Base-by-base conservation (phyloP, 805 yeast genomes). In the Metschnikowia borealis region DNA sequence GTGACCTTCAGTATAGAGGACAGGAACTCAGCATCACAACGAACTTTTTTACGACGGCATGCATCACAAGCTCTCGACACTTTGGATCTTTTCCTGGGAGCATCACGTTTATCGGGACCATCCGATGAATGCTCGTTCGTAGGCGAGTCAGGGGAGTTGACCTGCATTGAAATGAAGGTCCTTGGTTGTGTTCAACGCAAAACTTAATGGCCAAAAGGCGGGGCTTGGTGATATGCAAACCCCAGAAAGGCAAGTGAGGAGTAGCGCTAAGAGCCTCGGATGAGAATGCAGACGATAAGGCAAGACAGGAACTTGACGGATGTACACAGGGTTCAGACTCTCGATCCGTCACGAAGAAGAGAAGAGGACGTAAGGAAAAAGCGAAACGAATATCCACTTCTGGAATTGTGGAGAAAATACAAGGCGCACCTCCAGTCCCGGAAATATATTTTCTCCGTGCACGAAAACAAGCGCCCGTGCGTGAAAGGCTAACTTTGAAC, bases 61-160 rank as follows among this genome's bases (percentile, higher is more conserved):
- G 84, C 83, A 63, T 87, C 95, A 63, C 95, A 87, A 1, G 92
- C 94, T 47, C 95, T 66, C 1, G 90, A 84, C 0, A 86, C 89
- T 62, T 87, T 87, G 7, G 85, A 76, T 50, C 91, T 60, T 60
- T 85, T 84, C 45, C 87, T 73, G 17, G 75, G 73, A 6, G 43
- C 23, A 20, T 53, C 57, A n/a, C 52, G 42, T 33, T 38, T 47
- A 18, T 48, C 51, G 37, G 29, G 23, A 13, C 39, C 39, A 5
- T 41, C 45, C 7, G 46, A 44, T 2, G 40, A n/a, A 7, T 14
- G 41, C 36, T 41, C 44, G 33, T 42, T 43, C 23, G 39, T 33
- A 18, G 14, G 23, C 10, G 54, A 42, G 20, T 50, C 54, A 20
- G 54, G 52, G 8, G 49, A 46, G 29, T 29, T n/a, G 15, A 29